phyloP scores from a whole-genome alignment of 2,329 filamentous ascomycete species.

The Arthrobotrys conoides region DNA sequence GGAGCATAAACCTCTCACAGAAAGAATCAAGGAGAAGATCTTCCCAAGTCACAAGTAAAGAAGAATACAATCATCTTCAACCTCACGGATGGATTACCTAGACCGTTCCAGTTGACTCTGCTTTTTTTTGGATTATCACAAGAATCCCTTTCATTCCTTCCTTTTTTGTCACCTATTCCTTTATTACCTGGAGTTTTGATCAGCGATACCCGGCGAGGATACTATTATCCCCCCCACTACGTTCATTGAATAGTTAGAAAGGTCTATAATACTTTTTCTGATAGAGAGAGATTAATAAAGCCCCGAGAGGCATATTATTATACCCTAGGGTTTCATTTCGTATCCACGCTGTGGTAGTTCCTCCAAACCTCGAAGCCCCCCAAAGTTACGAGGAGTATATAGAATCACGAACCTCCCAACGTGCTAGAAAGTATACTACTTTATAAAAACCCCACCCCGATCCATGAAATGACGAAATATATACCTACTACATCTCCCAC shows the following conservation, averaged over 20 bases:
- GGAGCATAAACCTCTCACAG: constrained; percentile 60
- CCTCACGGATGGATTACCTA: background rate
- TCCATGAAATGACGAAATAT: background rate
- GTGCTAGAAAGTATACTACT: background rate
- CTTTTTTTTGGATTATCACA: background rate
- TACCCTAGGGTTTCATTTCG: background rate
- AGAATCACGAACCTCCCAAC: background rate
- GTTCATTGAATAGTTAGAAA: constrained; percentile 24
- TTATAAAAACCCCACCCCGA: background rate
- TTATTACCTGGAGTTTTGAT: constrained; percentile 7
- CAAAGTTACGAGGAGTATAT: background rate
- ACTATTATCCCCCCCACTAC: background rate
- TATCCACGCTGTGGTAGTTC: background rate
- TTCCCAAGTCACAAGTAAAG: constrained; percentile 50
- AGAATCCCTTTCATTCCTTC: constrained; percentile 8
- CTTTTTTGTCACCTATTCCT: constrained; percentile 14
- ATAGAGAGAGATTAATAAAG: constrained; percentile 13
- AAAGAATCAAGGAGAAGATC: constrained; percentile 64
- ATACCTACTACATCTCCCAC: constrained; percentile 73
- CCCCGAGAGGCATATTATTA: background rate
- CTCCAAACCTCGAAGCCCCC: background rate
- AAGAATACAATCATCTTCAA: background rate
- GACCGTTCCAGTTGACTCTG: background rate
- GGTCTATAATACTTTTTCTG: background rate
- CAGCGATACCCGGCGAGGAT: constrained; percentile 38